These are phyloP conservation scores for Rhizophora apiculata DNA, from an alignment of 345 rosid species.

Conservation along the genomic window DNA sequence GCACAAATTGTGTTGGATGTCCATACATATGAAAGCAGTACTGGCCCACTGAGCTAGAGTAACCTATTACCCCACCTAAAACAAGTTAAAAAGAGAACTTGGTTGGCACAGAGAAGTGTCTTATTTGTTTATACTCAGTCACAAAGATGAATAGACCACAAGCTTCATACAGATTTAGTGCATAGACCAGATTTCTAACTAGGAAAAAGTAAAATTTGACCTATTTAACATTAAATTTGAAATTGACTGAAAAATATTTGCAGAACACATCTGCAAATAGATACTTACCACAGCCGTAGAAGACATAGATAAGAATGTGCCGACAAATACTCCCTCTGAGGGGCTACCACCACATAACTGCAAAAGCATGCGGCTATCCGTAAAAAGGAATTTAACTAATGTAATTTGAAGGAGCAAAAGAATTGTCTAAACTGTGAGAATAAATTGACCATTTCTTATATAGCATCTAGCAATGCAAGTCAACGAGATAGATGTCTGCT, in stretches of 20 bases:
- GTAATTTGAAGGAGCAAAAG: not conserved
- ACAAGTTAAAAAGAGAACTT: not conserved
- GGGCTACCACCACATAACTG: slow-evolving; percentile 91
- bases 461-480: no score
- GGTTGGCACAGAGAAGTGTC: not conserved
- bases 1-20: not conserved
- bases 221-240: not conserved
- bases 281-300: slow-evolving; percentile 89
- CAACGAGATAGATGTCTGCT: not conserved
- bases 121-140: not conserved
- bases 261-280: not conserved
- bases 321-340: slow-evolving; percentile 89
- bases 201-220: not conserved
- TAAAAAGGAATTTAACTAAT: not conserved
- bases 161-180: not conserved
- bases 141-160: no score
- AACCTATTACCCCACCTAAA: not conserved
- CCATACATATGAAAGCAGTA: slow-evolving; percentile 20
- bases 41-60: no score
- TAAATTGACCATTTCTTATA: no score
- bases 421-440: not conserved
- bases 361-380: slow-evolving; percentile 22
- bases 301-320: slow-evolving; percentile 87
- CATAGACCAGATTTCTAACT: not conserved
- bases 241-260: not conserved